Evolutionary conservation across 345 rosid genomes (phyloP), one percentile per base, ranked within the genome.

Genomic region (Eucalyptus pumila): DNA sequence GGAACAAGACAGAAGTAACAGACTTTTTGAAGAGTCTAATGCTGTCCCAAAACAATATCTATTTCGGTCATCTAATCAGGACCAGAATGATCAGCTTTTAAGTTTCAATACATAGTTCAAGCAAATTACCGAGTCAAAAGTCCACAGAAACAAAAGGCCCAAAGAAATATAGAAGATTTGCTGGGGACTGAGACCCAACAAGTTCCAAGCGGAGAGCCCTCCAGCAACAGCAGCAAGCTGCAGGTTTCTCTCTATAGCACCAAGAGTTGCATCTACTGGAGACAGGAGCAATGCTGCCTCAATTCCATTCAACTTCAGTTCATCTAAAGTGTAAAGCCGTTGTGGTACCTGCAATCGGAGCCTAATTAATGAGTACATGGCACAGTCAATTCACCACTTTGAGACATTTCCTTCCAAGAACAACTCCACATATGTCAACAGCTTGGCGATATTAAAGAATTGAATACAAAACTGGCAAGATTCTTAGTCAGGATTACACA

Each of bases 311-410:
- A 96, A 92, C 91, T 93, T 96, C 92, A 97, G 90, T 91, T 96
- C 99, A 65, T 96, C 98, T 89, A 96, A 90, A 19, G 98, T 94
- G 89, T 96, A 96, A 9, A 96, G 98, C 90, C 99, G 95, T 89
- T 95, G 98, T 2, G 98, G 99, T 88, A 96, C 91, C 98, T 95
- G 91, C 44, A 90, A 2, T 49, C 8, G 24, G 42, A 87, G 24
- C 58, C 30, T 37, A 80, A 40, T 62, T 34, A 87, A 32, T 54
- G 11, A 88, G 86, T 19, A 42, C 60, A n/a, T 21, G 86, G 30
- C 42, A 37, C 9, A 37, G 83, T 6, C 42, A 37, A 76, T 21
- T 76, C 47, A 40, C 5, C 2, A 37, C 83, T 72, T 72, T 40
- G 47, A 76, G 83, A 21, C 27, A 76, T 76, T 76, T 9, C 47